phyloP scores from a whole-genome alignment of 108 stramenopile genomes.

The Discostella stelligeroides region DNA sequence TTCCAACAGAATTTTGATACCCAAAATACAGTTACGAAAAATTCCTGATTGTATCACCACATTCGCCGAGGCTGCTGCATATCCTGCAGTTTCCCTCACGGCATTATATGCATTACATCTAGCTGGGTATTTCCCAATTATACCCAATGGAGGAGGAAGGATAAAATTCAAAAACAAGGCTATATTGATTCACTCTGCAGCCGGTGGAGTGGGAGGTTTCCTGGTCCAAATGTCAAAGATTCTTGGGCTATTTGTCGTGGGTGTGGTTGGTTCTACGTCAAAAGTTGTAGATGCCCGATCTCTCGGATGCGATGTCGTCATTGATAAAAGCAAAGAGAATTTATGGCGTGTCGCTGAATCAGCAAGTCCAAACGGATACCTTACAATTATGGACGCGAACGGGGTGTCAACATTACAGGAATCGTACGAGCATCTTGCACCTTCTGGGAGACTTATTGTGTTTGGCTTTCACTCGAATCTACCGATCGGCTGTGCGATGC shows the following conservation, averaged over 20 bases:
- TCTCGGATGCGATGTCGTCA: slow-evolving; percentile 82
- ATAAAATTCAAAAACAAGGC: slow-evolving; percentile 60
- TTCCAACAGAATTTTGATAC: slow-evolving; percentile 69
- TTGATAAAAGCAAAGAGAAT: slow-evolving; percentile 70
- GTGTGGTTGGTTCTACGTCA: slow-evolving; percentile 78
- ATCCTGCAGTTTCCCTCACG: slow-evolving; percentile 86
- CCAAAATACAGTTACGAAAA: slow-evolving; percentile 70
- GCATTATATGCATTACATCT: slow-evolving; percentile 81
- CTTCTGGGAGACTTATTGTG: slow-evolving; percentile 77
- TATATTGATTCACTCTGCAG: slow-evolving; percentile 88
- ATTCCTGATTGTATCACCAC: slow-evolving; percentile 55
- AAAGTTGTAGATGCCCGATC: slow-evolving; percentile 73
- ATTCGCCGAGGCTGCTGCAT: slow-evolving; percentile 67
- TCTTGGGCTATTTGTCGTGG: slow-evolving; percentile 73
- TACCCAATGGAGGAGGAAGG: slow-evolving; percentile 10
- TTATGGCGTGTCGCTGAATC: slow-evolving; percentile 58
- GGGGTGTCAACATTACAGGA: slow-evolving; percentile 82
- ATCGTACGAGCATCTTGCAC: slow-evolving; percentile 80
- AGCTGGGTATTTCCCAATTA: slow-evolving; percentile 65
- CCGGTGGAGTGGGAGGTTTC: slow-evolving; percentile 88
- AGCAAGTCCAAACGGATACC: slow-evolving; percentile 57
- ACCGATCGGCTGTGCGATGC: slow-evolving; percentile 66
- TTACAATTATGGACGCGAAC: slow-evolving; percentile 84
- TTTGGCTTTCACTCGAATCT: slow-evolving; percentile 93
- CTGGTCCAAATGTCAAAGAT: slow-evolving; percentile 86